Evolutionary conservation across 225 moss, liverwort and hornwort genomes (phyloP).

Genomic region (Sphagnum contortum): DNA sequence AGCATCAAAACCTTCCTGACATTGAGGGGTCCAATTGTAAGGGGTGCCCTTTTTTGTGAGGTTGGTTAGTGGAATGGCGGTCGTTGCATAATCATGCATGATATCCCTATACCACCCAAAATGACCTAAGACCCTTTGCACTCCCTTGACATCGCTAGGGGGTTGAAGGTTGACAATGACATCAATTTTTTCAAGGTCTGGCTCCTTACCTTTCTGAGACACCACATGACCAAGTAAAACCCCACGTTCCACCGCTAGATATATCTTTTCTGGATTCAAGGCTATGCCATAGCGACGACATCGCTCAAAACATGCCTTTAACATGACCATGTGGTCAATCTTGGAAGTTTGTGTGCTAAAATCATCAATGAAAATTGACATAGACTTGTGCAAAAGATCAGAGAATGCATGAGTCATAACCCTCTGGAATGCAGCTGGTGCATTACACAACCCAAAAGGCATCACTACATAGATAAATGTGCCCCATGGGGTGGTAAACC

Average conservation of each 20-base stretch:
- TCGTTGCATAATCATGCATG: not conserved
- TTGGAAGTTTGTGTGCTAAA: not conserved
- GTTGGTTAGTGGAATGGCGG: not conserved
- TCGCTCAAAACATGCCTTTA: not conserved
- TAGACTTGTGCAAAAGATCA: not conserved
- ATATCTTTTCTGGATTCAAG: no score
- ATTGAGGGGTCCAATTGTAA: not conserved
- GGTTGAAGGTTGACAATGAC: not conserved
- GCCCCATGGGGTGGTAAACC: conserved; percentile 4
- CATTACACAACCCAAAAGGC: not conserved
- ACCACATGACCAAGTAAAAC: not conserved
- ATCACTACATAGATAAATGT: conserved; percentile 7
- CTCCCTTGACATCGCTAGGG: not conserved
- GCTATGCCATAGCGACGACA: not conserved
- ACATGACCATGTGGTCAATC: not conserved
- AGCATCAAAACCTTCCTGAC: not conserved
- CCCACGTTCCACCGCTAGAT: not conserved
- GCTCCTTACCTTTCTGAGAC: not conserved
- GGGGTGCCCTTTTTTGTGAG: not conserved
- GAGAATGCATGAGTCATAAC: conserved; percentile 6
- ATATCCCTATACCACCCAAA: not conserved
- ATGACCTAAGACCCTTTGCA: not conserved
- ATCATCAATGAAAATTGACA: conserved; percentile 6
- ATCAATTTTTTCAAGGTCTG: not conserved
- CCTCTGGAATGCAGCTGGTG: not conserved